Conservation (phyloP, 345 rosid genomes). For the Salix arbutifolia region DNA sequence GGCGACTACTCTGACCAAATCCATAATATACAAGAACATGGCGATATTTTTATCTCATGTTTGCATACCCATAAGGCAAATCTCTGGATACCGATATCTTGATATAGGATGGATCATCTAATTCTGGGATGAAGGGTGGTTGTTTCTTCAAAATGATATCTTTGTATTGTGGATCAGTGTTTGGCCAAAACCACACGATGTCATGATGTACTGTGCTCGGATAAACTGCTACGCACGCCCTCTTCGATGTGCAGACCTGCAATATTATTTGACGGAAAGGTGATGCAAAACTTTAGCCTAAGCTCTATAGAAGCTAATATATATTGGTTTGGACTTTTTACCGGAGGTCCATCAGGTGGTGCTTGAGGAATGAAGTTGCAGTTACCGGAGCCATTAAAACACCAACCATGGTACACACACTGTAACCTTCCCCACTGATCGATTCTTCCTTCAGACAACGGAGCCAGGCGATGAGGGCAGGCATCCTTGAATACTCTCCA, state of each 20-base stretch:
- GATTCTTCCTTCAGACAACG: constrained; percentile 71
- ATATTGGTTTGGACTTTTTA: background rate
- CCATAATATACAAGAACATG: background rate
- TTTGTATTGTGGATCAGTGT: constrained; percentile 60
- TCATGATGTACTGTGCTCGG: constrained; percentile 71
- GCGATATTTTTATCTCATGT: too few relatives aligned
- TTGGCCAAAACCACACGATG: constrained; percentile 95
- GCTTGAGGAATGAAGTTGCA: constrained; percentile 42
- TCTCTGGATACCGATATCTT: constrained; percentile 58
- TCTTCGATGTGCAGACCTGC: constrained; percentile 66
- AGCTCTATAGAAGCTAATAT: background rate
- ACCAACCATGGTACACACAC: constrained; percentile 92
- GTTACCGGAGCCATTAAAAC: constrained; percentile 49
- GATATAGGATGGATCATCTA: constrained; percentile 78
- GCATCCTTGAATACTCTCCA: constrained; percentile 38
- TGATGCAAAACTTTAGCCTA: background rate
- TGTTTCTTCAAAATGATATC: constrained; percentile 52
- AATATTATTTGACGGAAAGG: constrained; percentile 4
- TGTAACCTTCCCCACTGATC: constrained; percentile 74
- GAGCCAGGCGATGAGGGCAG: constrained; percentile 39
- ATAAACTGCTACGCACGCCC: constrained; percentile 74
- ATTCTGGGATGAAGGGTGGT: constrained; percentile 70
- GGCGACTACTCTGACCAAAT: too few relatives aligned
- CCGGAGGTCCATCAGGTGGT: constrained; percentile 57
- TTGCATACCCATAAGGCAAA: constrained; percentile 71